phyloP scores from a whole-genome alignment of 1,139 yeast genomes.

The Lodderomyces beijingensis region DNA sequence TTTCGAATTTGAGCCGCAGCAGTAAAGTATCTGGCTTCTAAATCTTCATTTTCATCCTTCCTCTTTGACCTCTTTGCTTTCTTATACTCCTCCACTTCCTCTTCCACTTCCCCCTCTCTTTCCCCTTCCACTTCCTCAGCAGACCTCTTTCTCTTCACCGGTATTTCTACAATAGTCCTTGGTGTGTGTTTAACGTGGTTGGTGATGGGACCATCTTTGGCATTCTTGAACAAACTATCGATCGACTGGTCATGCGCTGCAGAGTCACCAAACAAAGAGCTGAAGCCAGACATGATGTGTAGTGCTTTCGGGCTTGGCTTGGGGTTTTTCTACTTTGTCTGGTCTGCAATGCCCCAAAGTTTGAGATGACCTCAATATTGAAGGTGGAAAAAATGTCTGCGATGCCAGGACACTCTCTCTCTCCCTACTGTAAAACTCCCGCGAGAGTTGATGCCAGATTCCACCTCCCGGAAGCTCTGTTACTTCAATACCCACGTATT shows the following conservation, averaged over 20 bases:
- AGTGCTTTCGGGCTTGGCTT: too few species aligned
- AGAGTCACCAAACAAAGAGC: conserved; percentile 28
- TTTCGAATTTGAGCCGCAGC: conserved; percentile 31
- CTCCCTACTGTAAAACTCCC: too few species aligned
- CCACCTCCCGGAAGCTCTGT: too few species aligned
- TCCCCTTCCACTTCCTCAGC: conserved; percentile 10
- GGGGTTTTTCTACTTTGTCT: too few species aligned
- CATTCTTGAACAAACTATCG: conserved; percentile 35
- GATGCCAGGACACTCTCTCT: too few species aligned
- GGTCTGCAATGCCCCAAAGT: too few species aligned
- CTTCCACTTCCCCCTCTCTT: conserved; percentile 11
- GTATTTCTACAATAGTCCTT: conserved; percentile 23
- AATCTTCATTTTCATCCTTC: conserved; percentile 38
- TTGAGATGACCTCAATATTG: too few species aligned
- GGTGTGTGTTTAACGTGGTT: conserved; percentile 19
- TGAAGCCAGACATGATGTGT: too few species aligned
- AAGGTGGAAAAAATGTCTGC: too few species aligned
- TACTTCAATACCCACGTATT: too few species aligned
- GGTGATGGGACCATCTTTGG: conserved; percentile 34
- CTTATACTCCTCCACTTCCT: conserved; percentile 14
- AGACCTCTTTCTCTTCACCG: conserved; percentile 11
- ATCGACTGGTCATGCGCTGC: conserved; percentile 31
- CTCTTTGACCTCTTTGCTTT: conserved; percentile 18
- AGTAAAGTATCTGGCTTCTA: conserved; percentile 45
- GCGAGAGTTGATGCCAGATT: too few species aligned